Evolutionary conservation across 768 basidiomycete species (phyloP).

Genomic region (Mycena maculata): DNA sequence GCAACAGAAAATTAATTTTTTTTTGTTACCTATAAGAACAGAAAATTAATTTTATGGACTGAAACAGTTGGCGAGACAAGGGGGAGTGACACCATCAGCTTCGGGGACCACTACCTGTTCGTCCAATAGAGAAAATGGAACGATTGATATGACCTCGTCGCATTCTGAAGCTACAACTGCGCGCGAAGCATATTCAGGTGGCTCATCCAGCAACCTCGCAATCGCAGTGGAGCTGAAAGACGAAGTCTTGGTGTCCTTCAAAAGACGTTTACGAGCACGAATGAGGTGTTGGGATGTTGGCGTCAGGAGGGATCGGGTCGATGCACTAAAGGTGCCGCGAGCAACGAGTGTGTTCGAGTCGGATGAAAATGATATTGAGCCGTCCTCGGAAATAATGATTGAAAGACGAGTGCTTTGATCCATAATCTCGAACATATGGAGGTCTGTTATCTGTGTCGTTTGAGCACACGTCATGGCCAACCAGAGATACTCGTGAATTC

Average conservation of each 20-base stretch:
- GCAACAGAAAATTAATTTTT: too few species aligned
- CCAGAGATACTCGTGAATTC: not conserved
- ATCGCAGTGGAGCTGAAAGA: not conserved
- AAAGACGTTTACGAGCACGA: not conserved
- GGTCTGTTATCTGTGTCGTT: not conserved
- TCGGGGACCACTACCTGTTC: not conserved
- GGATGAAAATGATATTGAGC: not conserved
- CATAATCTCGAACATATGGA: not conserved
- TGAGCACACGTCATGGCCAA: not conserved
- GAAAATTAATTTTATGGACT: too few species aligned
- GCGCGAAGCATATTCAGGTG: not conserved
- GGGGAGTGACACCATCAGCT: not conserved
- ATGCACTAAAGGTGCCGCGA: not conserved
- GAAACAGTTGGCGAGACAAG: too few species aligned
- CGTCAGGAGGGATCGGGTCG: not conserved
- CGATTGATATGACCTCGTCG: not conserved
- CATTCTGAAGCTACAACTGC: not conserved
- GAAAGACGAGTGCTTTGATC: not conserved
- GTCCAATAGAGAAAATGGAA: not conserved
- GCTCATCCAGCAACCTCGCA: not conserved
- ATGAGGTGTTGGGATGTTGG: not conserved
- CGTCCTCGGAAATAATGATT: not conserved
- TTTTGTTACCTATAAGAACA: too few species aligned
- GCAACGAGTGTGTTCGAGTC: constrained; percentile 1
- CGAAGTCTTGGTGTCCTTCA: not conserved